Evolutionary conservation across 495 filamentous ascomycete genomes (phyloP).

Genomic region (Penicillium simplicissimum): DNA sequence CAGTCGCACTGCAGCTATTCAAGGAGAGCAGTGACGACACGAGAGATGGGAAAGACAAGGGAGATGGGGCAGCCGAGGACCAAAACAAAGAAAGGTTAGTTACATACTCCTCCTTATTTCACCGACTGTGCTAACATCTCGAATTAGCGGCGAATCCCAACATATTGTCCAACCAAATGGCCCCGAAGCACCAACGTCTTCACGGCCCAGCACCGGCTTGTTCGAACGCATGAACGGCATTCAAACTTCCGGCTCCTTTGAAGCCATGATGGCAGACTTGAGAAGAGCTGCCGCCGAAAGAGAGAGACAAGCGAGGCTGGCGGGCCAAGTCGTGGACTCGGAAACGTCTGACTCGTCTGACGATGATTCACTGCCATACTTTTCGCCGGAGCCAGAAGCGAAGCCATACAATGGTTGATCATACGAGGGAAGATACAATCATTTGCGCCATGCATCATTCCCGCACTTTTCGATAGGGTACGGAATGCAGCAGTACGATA

Average conservation of each 20-base stretch:
- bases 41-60: not conserved
- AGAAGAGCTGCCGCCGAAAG: not conserved
- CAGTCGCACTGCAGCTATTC: not conserved
- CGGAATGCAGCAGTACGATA: too few species aligned
- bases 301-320: not conserved
- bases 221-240: constrained; percentile 5
- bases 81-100: not conserved
- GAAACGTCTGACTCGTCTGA: constrained; percentile 2
- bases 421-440: not conserved
- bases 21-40: not conserved
- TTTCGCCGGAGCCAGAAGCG: not conserved
- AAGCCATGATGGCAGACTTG: constrained; percentile 1
- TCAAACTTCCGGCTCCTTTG: constrained; percentile 3
- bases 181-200: not conserved
- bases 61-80: not conserved
- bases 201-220: not conserved
- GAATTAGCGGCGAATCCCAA: not conserved
- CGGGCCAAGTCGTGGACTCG: not conserved
- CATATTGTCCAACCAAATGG: not conserved
- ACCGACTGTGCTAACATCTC: not conserved
- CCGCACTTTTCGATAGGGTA: too few species aligned
- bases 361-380: not conserved
- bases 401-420: not conserved
- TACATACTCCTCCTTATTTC: not conserved
- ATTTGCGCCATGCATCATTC: not conserved